Base-by-base conservation (phyloP, 2,329 filamentous ascomycete genomes). In the Cladosporium sp. region DNA sequence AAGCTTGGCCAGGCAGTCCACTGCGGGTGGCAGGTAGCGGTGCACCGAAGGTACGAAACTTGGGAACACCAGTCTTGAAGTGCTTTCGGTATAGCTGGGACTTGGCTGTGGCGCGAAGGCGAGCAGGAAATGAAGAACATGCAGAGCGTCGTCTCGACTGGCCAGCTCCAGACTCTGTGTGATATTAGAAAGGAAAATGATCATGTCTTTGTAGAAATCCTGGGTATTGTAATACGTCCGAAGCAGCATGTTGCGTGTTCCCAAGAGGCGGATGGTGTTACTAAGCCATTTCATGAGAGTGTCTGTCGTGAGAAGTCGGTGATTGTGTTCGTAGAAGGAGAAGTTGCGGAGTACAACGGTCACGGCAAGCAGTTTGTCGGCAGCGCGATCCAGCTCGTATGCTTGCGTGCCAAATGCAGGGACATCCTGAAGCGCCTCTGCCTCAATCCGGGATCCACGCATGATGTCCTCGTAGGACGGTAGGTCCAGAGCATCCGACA, bases 121-220 rank as follows among this genome's bases (percentile, higher is more conserved):
- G 60, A 98, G 82, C 31, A 99, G 83, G 77, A 99, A 96, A 74
- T 96, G 90, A 46, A 99, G 81, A 7, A 98, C 83, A 72, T 91
- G 92, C 46, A 92, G 82, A 0, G 93, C 93, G 75, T 98, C 93
- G 74, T 98, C 93, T 68, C 91, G 89, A 23, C 90, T 90, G 1
- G 93, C 90, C 46, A 99, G 83, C 74, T 94, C 90, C 62, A 98
- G 86, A 11, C 87, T 86, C 8, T 93, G 89, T 57, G 96, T 87
- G 67, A 78, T 72, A 77, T 99, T 98, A 65, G 94, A 97, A 64
- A 99, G 83, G 70, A 96, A 88, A 18, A 92, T 89, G 66, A 98
- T 87, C 33, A 93, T 83, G 77, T 99, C 95, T 79, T 99, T 99
- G 91, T 97, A 96, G 73, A 98, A 94, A 78, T 99, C 95, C 70